These are phyloP conservation scores for Hanseniaspora vineae DNA, from an alignment of 805 yeast genomes.

Conservation along the genomic window DNA sequence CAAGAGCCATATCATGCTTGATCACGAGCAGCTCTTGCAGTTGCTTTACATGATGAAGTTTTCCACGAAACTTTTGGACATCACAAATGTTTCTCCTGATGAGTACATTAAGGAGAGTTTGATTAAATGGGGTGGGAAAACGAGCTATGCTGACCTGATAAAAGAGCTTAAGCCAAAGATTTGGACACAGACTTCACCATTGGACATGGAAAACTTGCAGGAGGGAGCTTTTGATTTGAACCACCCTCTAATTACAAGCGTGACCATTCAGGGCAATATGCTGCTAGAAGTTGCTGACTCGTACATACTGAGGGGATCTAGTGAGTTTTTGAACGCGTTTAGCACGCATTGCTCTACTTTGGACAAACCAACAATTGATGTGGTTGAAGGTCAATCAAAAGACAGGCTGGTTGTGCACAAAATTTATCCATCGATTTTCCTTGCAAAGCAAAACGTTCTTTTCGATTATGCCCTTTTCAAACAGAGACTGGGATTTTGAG, in stretches of 20 bases:
- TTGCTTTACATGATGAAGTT: not conserved
- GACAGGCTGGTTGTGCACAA: not conserved
- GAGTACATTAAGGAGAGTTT: not conserved
- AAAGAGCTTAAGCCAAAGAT: not conserved
- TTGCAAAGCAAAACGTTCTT: slow-evolving; percentile 22
- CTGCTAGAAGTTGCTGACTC: not conserved
- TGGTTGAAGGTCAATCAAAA: not conserved
- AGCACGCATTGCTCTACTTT: not conserved
- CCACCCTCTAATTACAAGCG: not conserved
- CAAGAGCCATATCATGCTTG: not conserved
- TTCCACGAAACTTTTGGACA: not conserved
- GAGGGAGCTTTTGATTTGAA: not conserved
- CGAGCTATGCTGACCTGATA: not conserved
- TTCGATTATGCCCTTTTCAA: slow-evolving; percentile 33
- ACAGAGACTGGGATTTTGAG: slow-evolving; percentile 20
- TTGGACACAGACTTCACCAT: not conserved
- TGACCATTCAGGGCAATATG: not conserved
- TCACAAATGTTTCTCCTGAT: not conserved
- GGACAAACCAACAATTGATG: not conserved
- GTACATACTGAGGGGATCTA: not conserved
- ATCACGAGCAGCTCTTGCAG: not conserved
- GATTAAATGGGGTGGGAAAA: not conserved
- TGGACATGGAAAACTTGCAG: not conserved
- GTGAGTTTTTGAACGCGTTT: not conserved
- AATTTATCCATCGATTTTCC: not conserved